Base-by-base conservation (phyloP, 441 rosid genomes). In the Croton setiger region DNA sequence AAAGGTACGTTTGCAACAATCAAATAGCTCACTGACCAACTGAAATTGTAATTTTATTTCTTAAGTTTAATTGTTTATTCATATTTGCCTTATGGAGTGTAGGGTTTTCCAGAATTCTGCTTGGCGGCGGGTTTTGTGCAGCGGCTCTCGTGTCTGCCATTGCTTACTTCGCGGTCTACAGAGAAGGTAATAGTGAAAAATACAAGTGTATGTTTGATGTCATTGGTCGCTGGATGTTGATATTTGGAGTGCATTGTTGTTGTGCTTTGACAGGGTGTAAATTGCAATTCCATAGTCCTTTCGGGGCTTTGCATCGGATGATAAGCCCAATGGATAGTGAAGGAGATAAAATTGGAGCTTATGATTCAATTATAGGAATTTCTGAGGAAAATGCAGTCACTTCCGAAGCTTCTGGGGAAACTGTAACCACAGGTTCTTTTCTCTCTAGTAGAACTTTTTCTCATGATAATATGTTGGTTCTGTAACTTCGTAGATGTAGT, bases 41-140 rank as follows among this genome's bases (percentile, higher is more conserved):
- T 44, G 20, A 35, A 13, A 23, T 56, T 56, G n/a, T 11, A 13
- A 1, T 18, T 54, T 54, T 54, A 18, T 72, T 14, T 33, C 21
- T 39, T 63, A 37, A 1, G 12, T 4, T 12, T 4, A 3, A 17
- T 49, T 15, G 1, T 49, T 49, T 49, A 3, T 5, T 17, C 5
- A 49, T 49, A 0, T 49, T 12, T 13, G 17, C 31, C 12, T 5
- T 20, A 2, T 27, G 53, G 61, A 44, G 33, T 60, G 63, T 78
- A 93, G 97, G 87, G 8, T 77, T 82, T 66, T 60, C 82, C 21
- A 44, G 60, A 15, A 53, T 87, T 75, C 66, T 85, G 56, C 71
- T 89, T 64, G 78, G 76, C 58, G 86, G 92, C 63, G 88, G 93
- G 74, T 72, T 81, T 20, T 83, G 88, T n/a, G 70, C 82, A 12